Percentiles rank a stretch among this genome's conserved stretches.
phyloP scores from a whole-genome alignment of 495 filamentous ascomycete genomes.

The Annulohypoxylon bovei region DNA sequence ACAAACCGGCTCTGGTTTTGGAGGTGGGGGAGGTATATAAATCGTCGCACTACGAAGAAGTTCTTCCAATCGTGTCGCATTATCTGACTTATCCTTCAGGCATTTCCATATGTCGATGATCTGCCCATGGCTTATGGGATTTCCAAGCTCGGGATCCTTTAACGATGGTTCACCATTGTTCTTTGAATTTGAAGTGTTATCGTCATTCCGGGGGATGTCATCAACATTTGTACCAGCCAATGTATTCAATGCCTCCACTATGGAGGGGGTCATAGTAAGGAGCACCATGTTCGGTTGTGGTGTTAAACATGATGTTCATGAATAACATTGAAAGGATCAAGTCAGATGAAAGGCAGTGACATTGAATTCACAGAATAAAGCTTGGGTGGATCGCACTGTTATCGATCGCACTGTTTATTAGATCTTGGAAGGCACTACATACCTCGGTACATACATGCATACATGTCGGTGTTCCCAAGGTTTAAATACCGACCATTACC shows the following conservation, averaged over 20 bases:
- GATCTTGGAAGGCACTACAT: neutral
- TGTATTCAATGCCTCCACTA: slow-evolving; percentile 69
- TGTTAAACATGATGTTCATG: slow-evolving; percentile 17
- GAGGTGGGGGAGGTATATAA: slow-evolving; percentile 78
- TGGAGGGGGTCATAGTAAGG: slow-evolving; percentile 76
- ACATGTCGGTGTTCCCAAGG: too few species aligned
- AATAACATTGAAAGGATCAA: neutral
- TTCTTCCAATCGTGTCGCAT: slow-evolving; percentile 62
- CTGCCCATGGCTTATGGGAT: slow-evolving; percentile 82
- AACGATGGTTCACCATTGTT: slow-evolving; percentile 53
- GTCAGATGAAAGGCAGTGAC: neutral
- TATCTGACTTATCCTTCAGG: slow-evolving; percentile 52
- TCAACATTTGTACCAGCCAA: slow-evolving; percentile 32
- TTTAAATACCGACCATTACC: too few species aligned
- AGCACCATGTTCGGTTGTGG: slow-evolving; percentile 70
- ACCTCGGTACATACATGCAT: neutral
- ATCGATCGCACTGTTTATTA: neutral
- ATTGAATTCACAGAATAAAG: slow-evolving; percentile 2
- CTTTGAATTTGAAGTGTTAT: slow-evolving; percentile 15
- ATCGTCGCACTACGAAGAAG: slow-evolving; percentile 77
- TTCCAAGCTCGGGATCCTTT: slow-evolving; percentile 61
- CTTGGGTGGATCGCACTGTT: neutral
- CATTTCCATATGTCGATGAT: slow-evolving; percentile 72
- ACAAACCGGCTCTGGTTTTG: slow-evolving; percentile 81
- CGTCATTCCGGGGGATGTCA: neutral